Percentiles rank a stretch among this genome's conserved stretches.
Conservation (phyloP, 768 basidiomycete species). For the Tubosaeta sp. region DNA sequence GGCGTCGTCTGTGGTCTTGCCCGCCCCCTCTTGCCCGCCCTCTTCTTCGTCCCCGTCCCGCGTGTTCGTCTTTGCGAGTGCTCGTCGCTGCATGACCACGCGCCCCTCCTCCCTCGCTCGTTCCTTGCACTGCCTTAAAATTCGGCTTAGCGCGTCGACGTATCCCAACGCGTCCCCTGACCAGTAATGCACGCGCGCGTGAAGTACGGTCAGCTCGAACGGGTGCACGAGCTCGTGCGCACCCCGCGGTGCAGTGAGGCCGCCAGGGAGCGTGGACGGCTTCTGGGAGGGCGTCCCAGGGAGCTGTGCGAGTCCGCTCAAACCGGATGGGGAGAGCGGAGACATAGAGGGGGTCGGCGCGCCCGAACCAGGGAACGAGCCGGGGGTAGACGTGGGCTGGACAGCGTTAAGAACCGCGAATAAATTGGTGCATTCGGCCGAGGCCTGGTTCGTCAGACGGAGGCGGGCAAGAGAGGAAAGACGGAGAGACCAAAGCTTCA, state of each 20-base stretch:
- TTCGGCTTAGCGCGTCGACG: conserved; percentile 63
- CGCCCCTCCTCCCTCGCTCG: conserved; percentile 38
- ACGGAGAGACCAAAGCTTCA: conserved; percentile 80
- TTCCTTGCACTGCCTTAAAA: conserved; percentile 57
- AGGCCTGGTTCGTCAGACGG: conserved; percentile 82
- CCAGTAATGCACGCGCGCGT: conserved; percentile 77
- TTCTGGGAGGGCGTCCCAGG: conserved; percentile 24
- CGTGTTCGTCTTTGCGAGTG: background rate
- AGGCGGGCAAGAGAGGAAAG: conserved; percentile 75
- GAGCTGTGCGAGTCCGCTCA: conserved; percentile 16
- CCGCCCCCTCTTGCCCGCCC: background rate
- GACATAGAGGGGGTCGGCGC: conserved; percentile 33
- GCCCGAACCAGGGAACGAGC: conserved; percentile 45
- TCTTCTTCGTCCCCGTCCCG: background rate
- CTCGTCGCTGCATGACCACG: conserved; percentile 13
- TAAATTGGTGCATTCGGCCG: conserved; percentile 78
- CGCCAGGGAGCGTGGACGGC: conserved; percentile 3
- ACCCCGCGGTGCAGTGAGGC: background rate
- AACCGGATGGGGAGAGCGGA: conserved; percentile 26
- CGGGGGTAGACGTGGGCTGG: conserved; percentile 47
- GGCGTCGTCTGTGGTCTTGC: background rate
- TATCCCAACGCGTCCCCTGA: conserved; percentile 76
- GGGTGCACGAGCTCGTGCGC: conserved; percentile 24
- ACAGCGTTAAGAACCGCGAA: conserved; percentile 65
- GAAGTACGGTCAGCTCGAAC: conserved; percentile 62